Evolutionary conservation across 108 stramenopile genomes (phyloP).

Genomic region (Fragilariopsis cylindrus): DNA sequence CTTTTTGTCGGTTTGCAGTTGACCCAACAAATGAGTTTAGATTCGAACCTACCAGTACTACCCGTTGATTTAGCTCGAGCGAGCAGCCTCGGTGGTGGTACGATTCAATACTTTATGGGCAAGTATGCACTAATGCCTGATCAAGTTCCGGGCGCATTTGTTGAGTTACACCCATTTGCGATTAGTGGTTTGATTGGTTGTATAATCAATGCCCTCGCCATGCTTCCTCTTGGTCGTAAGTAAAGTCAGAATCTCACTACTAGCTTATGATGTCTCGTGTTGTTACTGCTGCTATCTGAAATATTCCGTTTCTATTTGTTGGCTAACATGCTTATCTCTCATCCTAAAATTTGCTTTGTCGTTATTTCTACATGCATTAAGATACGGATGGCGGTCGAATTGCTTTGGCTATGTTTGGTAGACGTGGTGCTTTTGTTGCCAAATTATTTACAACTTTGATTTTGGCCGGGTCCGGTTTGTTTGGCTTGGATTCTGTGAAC

Average conservation of each 20-base stretch:
- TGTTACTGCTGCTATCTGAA: slow-evolving; percentile 55
- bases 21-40: slow-evolving; percentile 26
- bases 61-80: slow-evolving; percentile 55
- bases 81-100: slow-evolving; percentile 67
- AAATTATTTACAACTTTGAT: slow-evolving; percentile 48
- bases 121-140: slow-evolving; percentile 35
- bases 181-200: slow-evolving; percentile 75
- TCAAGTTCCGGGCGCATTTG: slow-evolving; percentile 52
- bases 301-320: slow-evolving; percentile 51
- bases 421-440: slow-evolving; percentile 56
- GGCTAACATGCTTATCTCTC: slow-evolving; percentile 28
- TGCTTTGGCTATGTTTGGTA: slow-evolving; percentile 65
- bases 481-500: slow-evolving; percentile 61
- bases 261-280: slow-evolving; percentile 28
- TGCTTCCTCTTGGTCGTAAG: slow-evolving; percentile 71
- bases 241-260: not conserved
- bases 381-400: slow-evolving; percentile 83
- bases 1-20: slow-evolving; percentile 59
- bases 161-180: slow-evolving; percentile 78
- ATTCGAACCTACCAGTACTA: slow-evolving; percentile 50
- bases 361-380: not conserved
- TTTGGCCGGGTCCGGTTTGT: slow-evolving; percentile 52
- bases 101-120: slow-evolving; percentile 49
- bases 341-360: slow-evolving; percentile 35
- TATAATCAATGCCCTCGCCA: slow-evolving; percentile 67